Conservation (phyloP, 2,329 filamentous ascomycete species). For the Arthrobotrys sphaeroides region DNA sequence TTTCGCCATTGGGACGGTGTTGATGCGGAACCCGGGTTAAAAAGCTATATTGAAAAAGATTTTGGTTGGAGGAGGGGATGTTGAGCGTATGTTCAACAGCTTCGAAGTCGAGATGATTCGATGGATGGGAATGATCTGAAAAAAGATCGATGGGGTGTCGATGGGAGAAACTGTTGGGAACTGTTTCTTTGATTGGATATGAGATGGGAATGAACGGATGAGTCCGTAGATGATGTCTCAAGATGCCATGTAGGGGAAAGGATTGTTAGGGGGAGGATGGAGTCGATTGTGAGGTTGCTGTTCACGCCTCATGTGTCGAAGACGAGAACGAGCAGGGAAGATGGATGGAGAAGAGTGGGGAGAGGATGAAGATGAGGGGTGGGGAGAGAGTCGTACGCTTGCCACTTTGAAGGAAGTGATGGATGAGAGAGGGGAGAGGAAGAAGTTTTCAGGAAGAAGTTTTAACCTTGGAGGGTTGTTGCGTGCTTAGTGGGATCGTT, state of each 20-base stretch:
- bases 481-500: no score
- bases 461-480: neutral
- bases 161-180: no score
- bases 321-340: constrained; percentile 23
- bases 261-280: constrained; percentile 42
- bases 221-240: constrained; percentile 36
- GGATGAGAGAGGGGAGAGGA: neutral
- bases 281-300: constrained; percentile 51
- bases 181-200: neutral
- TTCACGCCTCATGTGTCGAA: constrained; percentile 53
- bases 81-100: neutral
- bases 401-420: constrained; percentile 50
- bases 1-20: constrained; percentile 47
- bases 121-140: neutral
- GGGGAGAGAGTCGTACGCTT: constrained; percentile 31
- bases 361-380: neutral
- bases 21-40: neutral
- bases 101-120: neutral
- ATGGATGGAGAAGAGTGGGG: neutral
- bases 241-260: constrained; percentile 50
- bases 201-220: constrained; percentile 23
- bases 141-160: no score
- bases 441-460: neutral
- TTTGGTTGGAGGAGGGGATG: neutral
- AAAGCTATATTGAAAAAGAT: neutral